Conservation (phyloP, 352 stramenopile genomes). For the Pythium phragmitis region DNA sequence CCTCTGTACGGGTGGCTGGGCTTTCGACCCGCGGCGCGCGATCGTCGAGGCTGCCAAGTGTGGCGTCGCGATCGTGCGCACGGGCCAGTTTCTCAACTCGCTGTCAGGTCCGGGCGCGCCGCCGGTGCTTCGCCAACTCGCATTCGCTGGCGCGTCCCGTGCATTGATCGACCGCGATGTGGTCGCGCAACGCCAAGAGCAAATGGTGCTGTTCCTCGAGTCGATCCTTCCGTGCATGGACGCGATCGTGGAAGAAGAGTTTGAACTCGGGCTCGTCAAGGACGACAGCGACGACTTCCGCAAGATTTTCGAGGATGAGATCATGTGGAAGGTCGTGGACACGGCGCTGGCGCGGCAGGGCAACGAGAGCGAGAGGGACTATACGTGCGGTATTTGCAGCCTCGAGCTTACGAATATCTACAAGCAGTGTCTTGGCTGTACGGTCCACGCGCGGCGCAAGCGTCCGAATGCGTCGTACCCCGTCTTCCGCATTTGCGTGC, state of each 20-base stretch:
- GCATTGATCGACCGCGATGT: conserved; percentile 49
- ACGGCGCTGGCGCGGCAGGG: conserved; percentile 34
- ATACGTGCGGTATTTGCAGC: conserved; percentile 62
- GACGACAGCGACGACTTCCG: conserved; percentile 74
- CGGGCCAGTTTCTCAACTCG: conserved; percentile 65
- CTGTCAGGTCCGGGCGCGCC: conserved; percentile 33
- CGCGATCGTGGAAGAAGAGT: conserved; percentile 76
- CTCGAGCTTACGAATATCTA: conserved; percentile 84
- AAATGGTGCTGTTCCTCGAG: conserved; percentile 82
- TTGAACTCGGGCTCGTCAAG: conserved; percentile 54
- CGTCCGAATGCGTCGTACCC: conserved; percentile 65
- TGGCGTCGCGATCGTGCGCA: conserved; percentile 63
- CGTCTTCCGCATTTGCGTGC: conserved; percentile 68
- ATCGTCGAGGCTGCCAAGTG: conserved; percentile 69
- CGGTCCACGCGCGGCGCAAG: conserved; percentile 55
- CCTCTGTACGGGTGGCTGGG: conserved; percentile 57
- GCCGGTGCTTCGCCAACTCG: conserved; percentile 43
- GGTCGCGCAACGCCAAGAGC: conserved; percentile 63
- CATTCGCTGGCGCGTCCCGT: conserved; percentile 38
- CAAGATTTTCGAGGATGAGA: conserved; percentile 74
- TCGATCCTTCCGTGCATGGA: conserved; percentile 77
- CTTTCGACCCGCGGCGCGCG: conserved; percentile 65
- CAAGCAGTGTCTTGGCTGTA: conserved; percentile 83
- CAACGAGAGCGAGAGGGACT: conserved; percentile 28
- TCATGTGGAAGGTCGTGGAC: conserved; percentile 72